Percentiles rank a stretch among this genome's conserved stretches.
These are phyloP conservation scores for Isatis lusitanica DNA, from an alignment of 441 rosid species.

Conservation along the genomic window DNA sequence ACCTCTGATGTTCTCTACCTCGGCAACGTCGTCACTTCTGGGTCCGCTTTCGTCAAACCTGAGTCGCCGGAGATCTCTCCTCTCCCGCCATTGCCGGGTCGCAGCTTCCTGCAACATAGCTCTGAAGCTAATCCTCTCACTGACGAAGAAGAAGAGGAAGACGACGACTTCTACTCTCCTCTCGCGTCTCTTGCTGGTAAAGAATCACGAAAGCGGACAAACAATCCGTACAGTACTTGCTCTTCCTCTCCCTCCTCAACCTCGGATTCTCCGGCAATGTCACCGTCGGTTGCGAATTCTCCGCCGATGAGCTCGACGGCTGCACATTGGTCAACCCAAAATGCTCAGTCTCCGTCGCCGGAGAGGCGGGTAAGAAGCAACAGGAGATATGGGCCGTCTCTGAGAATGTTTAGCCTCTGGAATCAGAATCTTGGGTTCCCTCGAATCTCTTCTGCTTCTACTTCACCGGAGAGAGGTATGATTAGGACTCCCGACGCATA, in stretches of 20 bases:
- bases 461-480: constrained; percentile 39
- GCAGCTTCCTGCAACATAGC: constrained; percentile 33
- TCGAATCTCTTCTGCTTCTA: constrained; percentile 42
- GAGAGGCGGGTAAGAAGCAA: constrained; percentile 35
- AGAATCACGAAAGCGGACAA: constrained; percentile 55
- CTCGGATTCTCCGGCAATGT: constrained; percentile 67
- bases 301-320: constrained; percentile 65
- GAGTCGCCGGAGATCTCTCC: constrained; percentile 91
- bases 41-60: constrained; percentile 53
- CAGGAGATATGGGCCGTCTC: constrained; percentile 35
- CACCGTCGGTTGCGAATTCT: constrained; percentile 63
- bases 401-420: constrained; percentile 40
- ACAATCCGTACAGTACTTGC: constrained; percentile 50
- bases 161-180: constrained; percentile 87
- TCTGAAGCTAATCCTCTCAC: constrained; percentile 21
- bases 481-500: constrained; percentile 33
- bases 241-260: constrained; percentile 54
- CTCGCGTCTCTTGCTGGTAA: constrained; percentile 58
- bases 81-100: constrained; percentile 68
- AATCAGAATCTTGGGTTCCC: constrained; percentile 35
- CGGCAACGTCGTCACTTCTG: constrained; percentile 59
- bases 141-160: constrained; percentile 41
- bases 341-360: constrained; percentile 42
- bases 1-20: constrained; percentile 36
- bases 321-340: constrained; percentile 21